Base-by-base conservation (phyloP, 768 basidiomycete genomes). In the Lentinula sp. region DNA sequence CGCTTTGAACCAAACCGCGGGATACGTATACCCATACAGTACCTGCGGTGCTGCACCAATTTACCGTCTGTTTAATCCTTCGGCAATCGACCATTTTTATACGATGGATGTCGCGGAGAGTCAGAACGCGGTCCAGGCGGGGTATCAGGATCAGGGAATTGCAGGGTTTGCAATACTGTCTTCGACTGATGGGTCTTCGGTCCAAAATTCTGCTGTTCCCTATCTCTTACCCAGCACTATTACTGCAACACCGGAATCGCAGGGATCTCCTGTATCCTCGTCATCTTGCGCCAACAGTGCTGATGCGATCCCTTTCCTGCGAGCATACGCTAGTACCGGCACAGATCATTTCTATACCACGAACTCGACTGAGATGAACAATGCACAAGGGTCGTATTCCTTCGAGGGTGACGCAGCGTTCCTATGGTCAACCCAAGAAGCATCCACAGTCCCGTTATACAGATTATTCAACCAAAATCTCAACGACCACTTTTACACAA, bases 371-470 rank as follows among this genome's bases (percentile, higher is more conserved):
- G 53, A 54, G n/a, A 54, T 54, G 53, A 39, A 36, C 53, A 28
- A 6, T 32, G 12, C 37, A 48, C 18, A 9, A 48, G 35, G 5
- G 6, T 16, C 33, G 16, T 52, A 54, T 54, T 16, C 35, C 12
- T 54, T 54, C n/a, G 53, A 54, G 18, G 53, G 53, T 39, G 53
- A 54, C 33, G 53, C 53, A 20, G 53, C 36, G 3, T 54, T 54
- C 35, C 8, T 54, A 1, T 54, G 53, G 53, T 36, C 53, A 3
- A 36, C 53, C 6, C 53, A 54, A 37, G 53, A 54, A 18, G 18
- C 35, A 12, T 37, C 37, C 6, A 54, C 53, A 35, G 53, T 54
- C n/a, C 53, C 53, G 18, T 12, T 54, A 20, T 54, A 54, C 53
- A 41, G 53, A 41, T 16, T 54, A 8, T 54, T 39, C 53, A 54